Percentiles rank a stretch among this genome's conserved stretches.
Evolutionary conservation across 345 rosid genomes (phyloP).

Genomic region (Rhodomyrtus tomentosa): DNA sequence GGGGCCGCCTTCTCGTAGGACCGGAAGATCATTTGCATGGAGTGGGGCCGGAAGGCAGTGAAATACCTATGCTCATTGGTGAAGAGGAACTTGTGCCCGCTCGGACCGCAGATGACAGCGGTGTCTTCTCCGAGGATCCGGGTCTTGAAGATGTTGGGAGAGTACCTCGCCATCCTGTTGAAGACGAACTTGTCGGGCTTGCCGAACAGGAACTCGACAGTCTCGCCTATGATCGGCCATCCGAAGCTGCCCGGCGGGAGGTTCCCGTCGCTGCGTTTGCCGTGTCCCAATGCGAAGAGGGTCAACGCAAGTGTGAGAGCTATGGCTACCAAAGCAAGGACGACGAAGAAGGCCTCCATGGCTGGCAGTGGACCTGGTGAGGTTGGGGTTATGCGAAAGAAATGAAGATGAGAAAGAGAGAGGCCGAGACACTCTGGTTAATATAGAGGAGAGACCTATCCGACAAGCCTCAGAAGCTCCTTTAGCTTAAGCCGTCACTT

Average conservation of each 20-base stretch:
- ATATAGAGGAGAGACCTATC: background rate
- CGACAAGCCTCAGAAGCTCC: background rate
- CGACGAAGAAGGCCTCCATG: conserved; percentile 1
- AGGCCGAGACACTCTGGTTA: background rate
- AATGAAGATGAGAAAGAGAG: background rate
- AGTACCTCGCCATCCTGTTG: conserved; percentile 31
- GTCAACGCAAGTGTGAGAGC: background rate
- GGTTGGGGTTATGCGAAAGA: background rate
- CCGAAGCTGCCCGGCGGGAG: conserved; percentile 60
- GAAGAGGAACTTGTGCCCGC: conserved; percentile 45
- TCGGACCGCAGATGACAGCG: conserved; percentile 45
- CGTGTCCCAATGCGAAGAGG: background rate
- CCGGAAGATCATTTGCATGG: conserved; percentile 40
- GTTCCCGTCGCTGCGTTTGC: background rate
- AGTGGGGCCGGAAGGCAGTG: conserved; percentile 41
- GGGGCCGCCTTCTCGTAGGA: conserved; percentile 19
- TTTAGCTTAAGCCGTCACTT: background rate
- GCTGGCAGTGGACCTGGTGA: background rate
- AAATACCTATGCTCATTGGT: conserved; percentile 41
- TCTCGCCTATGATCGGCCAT: conserved; percentile 47
- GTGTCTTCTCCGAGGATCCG: conserved; percentile 40
- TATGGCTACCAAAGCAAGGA: background rate
- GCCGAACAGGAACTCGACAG: conserved; percentile 30
- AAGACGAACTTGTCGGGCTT: conserved; percentile 39
- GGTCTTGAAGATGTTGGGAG: conserved; percentile 43